Evolutionary conservation across 2,329 filamentous ascomycete genomes (phyloP), one percentile per base, ranked within the genome.

Genomic region (Apiospora pterosperma): DNA sequence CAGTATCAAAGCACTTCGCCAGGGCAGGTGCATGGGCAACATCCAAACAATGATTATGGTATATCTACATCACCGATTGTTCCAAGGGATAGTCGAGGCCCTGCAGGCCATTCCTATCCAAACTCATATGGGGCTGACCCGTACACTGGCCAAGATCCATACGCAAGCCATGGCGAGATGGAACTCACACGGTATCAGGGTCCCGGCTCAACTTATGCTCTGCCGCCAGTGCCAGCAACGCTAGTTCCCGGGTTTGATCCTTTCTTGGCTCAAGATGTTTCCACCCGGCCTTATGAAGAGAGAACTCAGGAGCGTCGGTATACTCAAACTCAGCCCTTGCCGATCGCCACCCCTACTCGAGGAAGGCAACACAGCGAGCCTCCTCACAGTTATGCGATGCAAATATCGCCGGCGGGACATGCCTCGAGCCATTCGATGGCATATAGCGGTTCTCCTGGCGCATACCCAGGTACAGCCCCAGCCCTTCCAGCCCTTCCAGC

Each of bases 221-320:
- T 83, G 23, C 81, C 84, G 1, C 72, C 80, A 4, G 78, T 88
- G 2, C 88, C 88, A 5, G 74, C 85, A 1, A 85, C 86, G 4
- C 77, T 90, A 25, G 82, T 90, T 8, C 84, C 87, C n/a, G 87
- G 87, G 4, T 79, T 88, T 31, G 87, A 90, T 66, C 84, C 85
- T 4, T 74, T 73, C 21, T 76, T 88, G 39, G 81, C 85, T 1
- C 81, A 84, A 63, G 85, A 89, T 69, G 79, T 88, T n/a, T 78
- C 84, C 1, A 84, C 87, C 62, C 80, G 84, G n/a, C 82, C 86
- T 60, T 82, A 86, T 58, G 81, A 86, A 59, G 86, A 88, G 25
- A 81, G 82, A 62, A 81, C 80, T 8, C 77, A 79, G 31, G 80
- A 82, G 28, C 74, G 78, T 44, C 79, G 81, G 62, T 81, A 86